Evolutionary conservation across 2,329 filamentous ascomycete species (phyloP).

Genomic region (Penicillium sp.): DNA sequence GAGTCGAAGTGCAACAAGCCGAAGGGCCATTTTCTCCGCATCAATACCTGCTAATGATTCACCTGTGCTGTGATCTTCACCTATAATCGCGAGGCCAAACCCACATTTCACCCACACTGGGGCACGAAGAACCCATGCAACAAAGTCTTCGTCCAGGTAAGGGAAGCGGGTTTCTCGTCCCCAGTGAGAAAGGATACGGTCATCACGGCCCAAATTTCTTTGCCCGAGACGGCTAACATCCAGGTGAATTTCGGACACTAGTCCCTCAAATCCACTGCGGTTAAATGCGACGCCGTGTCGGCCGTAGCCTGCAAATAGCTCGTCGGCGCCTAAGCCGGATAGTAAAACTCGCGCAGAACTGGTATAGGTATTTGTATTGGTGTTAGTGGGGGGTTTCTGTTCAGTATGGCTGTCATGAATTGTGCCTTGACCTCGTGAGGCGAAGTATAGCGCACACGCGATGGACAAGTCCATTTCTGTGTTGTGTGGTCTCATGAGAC

Average conservation of each 20-base stretch:
- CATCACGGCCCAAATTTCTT: conserved; percentile 92
- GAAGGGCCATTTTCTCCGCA: conserved; percentile 76
- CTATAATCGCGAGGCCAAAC: conserved; percentile 58
- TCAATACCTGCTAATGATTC: conserved; percentile 39
- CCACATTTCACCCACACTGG: conserved; percentile 87
- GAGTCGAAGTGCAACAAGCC: conserved; percentile 72
- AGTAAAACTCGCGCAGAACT: conserved; percentile 80
- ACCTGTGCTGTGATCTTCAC: conserved; percentile 22
- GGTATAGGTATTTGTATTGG: conserved; percentile 49
- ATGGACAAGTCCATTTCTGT: conserved; percentile 99
- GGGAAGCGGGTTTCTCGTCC: conserved; percentile 86
- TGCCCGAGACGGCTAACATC: conserved; percentile 85
- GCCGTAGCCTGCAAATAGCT: conserved; percentile 91
- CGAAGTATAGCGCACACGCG: conserved; percentile 90
- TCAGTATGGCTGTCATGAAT: conserved; percentile 24
- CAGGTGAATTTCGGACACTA: conserved; percentile 79
- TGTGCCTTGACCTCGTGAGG: conserved; percentile 69
- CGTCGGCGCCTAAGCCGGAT: conserved; percentile 91
- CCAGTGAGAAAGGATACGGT: conserved; percentile 88
- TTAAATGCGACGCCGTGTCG: conserved; percentile 77
- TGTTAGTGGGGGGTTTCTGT: conserved; percentile 26
- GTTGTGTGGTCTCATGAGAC: conserved; percentile 86
- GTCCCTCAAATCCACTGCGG: conserved; percentile 65
- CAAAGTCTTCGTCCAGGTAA: conserved; percentile 81
- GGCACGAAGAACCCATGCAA: conserved; percentile 73